These are phyloP conservation scores for Phytophthora syringae DNA, from an alignment of 352 stramenopile species.

Conservation along the genomic window DNA sequence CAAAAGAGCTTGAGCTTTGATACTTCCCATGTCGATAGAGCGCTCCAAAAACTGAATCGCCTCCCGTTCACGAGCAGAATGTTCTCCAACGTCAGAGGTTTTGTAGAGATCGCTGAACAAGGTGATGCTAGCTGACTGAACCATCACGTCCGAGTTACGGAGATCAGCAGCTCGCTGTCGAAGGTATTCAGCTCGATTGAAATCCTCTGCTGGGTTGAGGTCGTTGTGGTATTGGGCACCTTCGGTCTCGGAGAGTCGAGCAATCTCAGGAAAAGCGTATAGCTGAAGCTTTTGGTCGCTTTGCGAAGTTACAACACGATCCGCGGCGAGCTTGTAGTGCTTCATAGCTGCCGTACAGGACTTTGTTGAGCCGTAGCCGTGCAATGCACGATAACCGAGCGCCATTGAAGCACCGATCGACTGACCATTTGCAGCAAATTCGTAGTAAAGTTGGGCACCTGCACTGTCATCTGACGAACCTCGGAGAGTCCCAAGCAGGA, in stretches of 20 bases:
- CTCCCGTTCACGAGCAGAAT: constrained; percentile 33
- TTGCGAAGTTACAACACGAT: constrained; percentile 47
- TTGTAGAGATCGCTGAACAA: constrained; percentile 63
- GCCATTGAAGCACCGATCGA: constrained; percentile 60
- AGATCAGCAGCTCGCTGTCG: constrained; percentile 41
- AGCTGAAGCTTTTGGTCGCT: constrained; percentile 23
- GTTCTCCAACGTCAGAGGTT: constrained; percentile 28
- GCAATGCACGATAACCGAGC: constrained; percentile 69
- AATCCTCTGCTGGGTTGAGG: constrained; percentile 39
- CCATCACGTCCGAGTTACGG: constrained; percentile 40
- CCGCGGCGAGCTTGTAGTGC: constrained; percentile 82
- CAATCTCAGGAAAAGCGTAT: constrained; percentile 43
- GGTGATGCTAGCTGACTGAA: constrained; percentile 58
- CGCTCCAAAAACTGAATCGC: constrained; percentile 50
- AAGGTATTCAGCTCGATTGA: constrained; percentile 58
- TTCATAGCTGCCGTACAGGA: constrained; percentile 63
- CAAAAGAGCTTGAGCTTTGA: constrained; percentile 55
- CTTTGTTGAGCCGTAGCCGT: constrained; percentile 55
- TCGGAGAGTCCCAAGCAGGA: constrained; percentile 47
- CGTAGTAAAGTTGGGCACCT: constrained; percentile 51
- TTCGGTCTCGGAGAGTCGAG: constrained; percentile 47
- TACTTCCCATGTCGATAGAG: constrained; percentile 46
- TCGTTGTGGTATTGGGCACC: constrained; percentile 21
- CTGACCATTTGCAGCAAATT: constrained; percentile 59
- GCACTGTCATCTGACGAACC: constrained; percentile 17